These are phyloP conservation scores for Globisporangium recalcitrans DNA, from an alignment of 352 stramenopile genomes.

Conservation along the genomic window DNA sequence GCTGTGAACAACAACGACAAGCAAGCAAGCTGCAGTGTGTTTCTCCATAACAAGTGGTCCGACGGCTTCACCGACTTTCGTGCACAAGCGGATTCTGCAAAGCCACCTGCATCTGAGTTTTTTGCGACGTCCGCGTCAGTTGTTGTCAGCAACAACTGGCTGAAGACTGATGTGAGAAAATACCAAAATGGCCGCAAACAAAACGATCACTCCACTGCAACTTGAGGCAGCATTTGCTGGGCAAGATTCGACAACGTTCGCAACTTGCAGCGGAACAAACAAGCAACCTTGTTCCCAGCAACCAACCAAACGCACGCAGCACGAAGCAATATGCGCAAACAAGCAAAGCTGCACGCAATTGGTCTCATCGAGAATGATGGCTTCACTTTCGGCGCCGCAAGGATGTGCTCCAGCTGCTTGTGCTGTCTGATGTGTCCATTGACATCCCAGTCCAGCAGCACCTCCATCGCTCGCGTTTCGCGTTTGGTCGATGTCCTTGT, in stretches of 20 bases:
- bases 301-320: background rate
- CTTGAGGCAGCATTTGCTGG: too few relatives aligned
- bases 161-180: background rate
- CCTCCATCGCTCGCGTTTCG: too few relatives aligned
- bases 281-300: too few relatives aligned
- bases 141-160: background rate
- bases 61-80: background rate
- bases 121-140: background rate
- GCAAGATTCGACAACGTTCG: too few relatives aligned
- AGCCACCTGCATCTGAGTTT: background rate
- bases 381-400: background rate
- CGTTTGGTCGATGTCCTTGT: too few relatives aligned
- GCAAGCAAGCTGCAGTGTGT: background rate
- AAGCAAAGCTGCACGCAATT: background rate
- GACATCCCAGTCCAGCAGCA: background rate
- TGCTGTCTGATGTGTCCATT: too few relatives aligned
- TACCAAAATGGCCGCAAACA: background rate
- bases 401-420: conserved; percentile 4
- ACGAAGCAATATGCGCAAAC: background rate
- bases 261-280: too few relatives aligned
- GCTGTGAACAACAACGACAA: background rate
- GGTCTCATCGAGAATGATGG: background rate
- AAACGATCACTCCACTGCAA: too few relatives aligned
- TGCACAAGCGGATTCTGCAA: conserved; percentile 3
- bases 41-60: background rate